Base-by-base conservation (phyloP, 2,329 filamentous ascomycete species). In the Talaromyces sp. region DNA sequence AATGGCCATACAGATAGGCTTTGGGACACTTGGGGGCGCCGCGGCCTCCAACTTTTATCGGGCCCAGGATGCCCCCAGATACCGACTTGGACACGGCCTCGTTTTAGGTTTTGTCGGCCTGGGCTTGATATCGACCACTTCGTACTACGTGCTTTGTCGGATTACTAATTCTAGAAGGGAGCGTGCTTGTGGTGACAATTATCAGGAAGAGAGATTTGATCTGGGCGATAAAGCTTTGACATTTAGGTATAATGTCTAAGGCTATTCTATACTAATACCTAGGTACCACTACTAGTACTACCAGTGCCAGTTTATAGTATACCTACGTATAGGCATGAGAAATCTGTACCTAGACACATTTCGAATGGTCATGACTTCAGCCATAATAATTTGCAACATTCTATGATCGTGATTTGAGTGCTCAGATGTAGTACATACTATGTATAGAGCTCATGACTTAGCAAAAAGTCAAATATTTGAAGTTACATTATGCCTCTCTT, bases 11-110 rank as follows among this genome's bases (percentile, higher is more conserved):
- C 52, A 54, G 20, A 50, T 54, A 24, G 52, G 52, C 6, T 54
- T 50, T 30, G 52, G 52, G 7, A 47, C 47, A 7, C 45, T 54
- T 41, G 47, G 36, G 20, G 52, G 52, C 7, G 52, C 52, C 22
- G 47, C 47, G 24, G 54, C 53, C 4, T 58, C 56, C 8, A 58
- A 58, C n/a, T 56, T 58, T 30, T 58, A 58, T 40, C 49, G 53
- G 3, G 37, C 29, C 19, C 29, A 43, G 14, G 56, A 58, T 47
- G 42, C 53, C 10, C 56, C 56, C 2, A 43, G 54, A 16, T 58
- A 56, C 30, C 49, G 53, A 3, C 33, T 58, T 11, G 56, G 56
- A 1, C 56, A 58, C 33, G 47, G 44, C 2, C 24, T 58, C 4
- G 56, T 56, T 8, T 42, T 58, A 4, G 47, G 44, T 1, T 56